phyloP scores from a whole-genome alignment of 2,329 filamentous ascomycete genomes.

The Exophiala aquamarina region DNA sequence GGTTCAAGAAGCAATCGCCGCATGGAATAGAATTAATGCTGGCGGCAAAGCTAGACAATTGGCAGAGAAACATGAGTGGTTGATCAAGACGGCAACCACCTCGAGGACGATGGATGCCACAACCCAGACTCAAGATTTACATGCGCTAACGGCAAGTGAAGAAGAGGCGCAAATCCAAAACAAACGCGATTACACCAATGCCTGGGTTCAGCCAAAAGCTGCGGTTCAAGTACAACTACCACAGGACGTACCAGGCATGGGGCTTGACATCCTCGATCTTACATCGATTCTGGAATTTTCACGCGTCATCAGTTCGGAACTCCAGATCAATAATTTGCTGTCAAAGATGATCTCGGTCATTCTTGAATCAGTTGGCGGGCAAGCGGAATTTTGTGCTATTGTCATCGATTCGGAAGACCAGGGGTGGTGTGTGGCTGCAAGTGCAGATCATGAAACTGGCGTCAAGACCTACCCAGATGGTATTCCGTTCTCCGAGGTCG shows the following conservation, averaged over 20 bases:
- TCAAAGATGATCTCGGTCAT: constrained; percentile 66
- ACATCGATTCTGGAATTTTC: constrained; percentile 65
- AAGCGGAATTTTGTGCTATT: constrained; percentile 60
- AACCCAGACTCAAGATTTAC: constrained; percentile 55
- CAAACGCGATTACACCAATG: constrained; percentile 28
- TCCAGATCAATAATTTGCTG: constrained; percentile 62
- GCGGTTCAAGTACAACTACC: constrained; percentile 9
- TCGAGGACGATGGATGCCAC: constrained; percentile 53
- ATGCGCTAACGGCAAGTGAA: constrained; percentile 17
- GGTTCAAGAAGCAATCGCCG: constrained; percentile 58
- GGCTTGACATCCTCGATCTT: constrained; percentile 63
- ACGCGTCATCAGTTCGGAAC: constrained; percentile 64
- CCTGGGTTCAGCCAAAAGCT: constrained; percentile 26
- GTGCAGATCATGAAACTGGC: constrained; percentile 57
- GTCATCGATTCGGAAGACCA: constrained; percentile 60
- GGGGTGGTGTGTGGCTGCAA: constrained; percentile 62
- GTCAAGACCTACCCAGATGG: constrained; percentile 55
- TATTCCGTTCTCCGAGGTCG: constrained; percentile 56
- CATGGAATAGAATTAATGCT: constrained; percentile 59
- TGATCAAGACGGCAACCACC: constrained; percentile 56
- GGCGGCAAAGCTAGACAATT: constrained; percentile 60
- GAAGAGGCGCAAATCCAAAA: constrained; percentile 37
- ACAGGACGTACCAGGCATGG: constrained; percentile 31
- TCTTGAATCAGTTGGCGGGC: constrained; percentile 59
- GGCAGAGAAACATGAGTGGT: constrained; percentile 58